Percentiles rank a stretch among this genome's conserved stretches.
These are phyloP conservation scores for Toxicodendron radicans DNA, from an alignment of 345 rosid genomes.

Conservation along the genomic window DNA sequence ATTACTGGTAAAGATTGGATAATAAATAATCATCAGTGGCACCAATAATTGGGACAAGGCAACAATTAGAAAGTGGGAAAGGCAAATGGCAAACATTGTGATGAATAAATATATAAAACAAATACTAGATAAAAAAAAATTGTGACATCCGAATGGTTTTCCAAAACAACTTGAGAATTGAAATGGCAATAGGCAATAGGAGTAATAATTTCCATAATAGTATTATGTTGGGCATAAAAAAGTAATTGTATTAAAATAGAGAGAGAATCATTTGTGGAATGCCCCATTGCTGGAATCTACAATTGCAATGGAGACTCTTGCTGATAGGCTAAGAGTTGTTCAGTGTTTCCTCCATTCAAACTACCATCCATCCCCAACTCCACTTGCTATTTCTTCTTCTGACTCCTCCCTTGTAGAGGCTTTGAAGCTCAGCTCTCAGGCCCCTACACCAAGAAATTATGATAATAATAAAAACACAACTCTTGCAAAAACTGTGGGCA, in stretches of 20 bases:
- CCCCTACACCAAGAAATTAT: conserved; percentile 40
- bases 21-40: conserved; percentile 39
- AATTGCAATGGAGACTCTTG: conserved; percentile 19
- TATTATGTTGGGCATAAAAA: conserved; percentile 31
- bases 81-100: conserved; percentile 25
- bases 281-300: conserved; percentile 33
- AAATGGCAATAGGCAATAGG: conserved; percentile 22
- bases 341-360: conserved; percentile 46
- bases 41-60: conserved; percentile 54
- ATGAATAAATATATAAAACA: not conserved
- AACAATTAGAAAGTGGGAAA: conserved; percentile 31
- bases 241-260: conserved; percentile 17
- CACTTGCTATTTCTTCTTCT: not conserved
- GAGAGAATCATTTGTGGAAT: conserved; percentile 31
- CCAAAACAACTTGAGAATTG: conserved; percentile 22
- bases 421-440: conserved; percentile 24
- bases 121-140: not conserved
- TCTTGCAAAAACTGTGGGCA: conserved; percentile 20
- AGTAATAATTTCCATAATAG: conserved; percentile 37
- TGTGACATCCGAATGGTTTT: conserved; percentile 18
- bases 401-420: not conserved
- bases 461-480: conserved; percentile 13
- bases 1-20: too few species aligned
- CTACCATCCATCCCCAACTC: too few species aligned
- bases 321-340: conserved; percentile 20